Percentiles rank a stretch among this genome's conserved stretches.
These are phyloP conservation scores for Acanthamoeba sp. DNA, from an alignment of 208 protist species.

Conservation along the genomic window DNA sequence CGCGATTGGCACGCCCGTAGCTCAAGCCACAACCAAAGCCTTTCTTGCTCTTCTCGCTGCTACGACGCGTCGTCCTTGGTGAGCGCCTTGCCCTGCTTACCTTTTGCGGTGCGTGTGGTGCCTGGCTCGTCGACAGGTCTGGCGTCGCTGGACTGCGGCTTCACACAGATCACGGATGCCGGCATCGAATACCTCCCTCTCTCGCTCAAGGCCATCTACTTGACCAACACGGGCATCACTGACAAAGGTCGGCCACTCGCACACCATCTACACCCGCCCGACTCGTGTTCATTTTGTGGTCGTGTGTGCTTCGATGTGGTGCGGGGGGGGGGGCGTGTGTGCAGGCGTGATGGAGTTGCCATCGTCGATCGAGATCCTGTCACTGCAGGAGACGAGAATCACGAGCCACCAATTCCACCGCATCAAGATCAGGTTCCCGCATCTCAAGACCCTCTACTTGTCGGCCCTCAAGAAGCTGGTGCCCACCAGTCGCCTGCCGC, in stretches of 20 bases:
- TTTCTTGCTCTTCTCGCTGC: too few species aligned
- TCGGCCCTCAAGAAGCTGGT: conserved; percentile 48
- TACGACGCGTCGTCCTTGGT: too few species aligned
- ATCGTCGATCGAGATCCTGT: neutral
- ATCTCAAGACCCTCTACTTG: neutral
- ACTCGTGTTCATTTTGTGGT: neutral
- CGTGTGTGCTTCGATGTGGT: too few species aligned
- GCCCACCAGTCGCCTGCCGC: neutral
- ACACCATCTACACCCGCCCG: neutral
- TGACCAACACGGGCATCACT: conserved; percentile 4
- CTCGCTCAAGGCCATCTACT: conserved; percentile 28
- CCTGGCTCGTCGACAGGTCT: neutral
- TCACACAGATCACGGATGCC: conserved; percentile 31
- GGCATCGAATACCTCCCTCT: conserved; percentile 10
- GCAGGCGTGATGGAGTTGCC: conserved; percentile 32
- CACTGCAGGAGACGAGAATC: conserved; percentile 18
- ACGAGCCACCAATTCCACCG: conserved; percentile 39
- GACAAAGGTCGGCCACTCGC: conserved; percentile 38
- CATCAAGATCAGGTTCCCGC: conserved; percentile 36
- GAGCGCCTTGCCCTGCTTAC: too few species aligned
- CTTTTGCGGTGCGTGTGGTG: too few species aligned
- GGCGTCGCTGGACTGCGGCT: conserved; percentile 17
- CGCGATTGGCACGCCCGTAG: too few species aligned
- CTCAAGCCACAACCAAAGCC: too few species aligned
- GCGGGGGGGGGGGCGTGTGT: too few species aligned